Conservation (phyloP, 2,329 filamentous ascomycete genomes). For the Teratosphaeriaceae sp. region DNA sequence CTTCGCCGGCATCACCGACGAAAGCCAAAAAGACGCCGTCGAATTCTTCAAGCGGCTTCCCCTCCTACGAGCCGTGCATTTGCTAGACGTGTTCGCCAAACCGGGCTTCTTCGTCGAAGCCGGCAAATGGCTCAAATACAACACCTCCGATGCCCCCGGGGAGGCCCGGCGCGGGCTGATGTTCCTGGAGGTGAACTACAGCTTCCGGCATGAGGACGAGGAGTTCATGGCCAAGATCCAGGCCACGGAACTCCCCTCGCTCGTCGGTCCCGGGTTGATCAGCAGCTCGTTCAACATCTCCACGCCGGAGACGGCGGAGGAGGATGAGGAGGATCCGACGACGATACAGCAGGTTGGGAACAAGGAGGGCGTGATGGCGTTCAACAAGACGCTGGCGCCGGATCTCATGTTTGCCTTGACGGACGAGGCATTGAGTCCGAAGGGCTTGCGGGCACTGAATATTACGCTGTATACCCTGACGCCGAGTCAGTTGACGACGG, state of each 20-base stretch:
- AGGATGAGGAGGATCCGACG: conserved; percentile 27
- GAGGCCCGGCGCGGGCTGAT: conserved; percentile 30
- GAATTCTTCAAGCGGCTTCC: conserved; percentile 34
- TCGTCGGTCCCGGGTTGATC: conserved; percentile 34
- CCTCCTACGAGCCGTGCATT: conserved; percentile 36
- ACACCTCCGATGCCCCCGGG: conserved; percentile 21
- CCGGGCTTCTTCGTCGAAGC: conserved; percentile 34
- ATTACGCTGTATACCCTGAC: conserved; percentile 37
- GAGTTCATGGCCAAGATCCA: conserved; percentile 37
- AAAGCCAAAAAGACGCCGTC: conserved; percentile 35
- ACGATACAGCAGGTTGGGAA: conserved; percentile 22
- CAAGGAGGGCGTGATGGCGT: conserved; percentile 31
- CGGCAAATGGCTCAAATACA: conserved; percentile 25
- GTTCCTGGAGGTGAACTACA: conserved; percentile 43
- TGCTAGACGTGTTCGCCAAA: conserved; percentile 42
- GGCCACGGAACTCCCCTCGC: conserved; percentile 28
- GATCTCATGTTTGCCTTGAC: conserved; percentile 29
- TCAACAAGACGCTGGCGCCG: conserved; percentile 26
- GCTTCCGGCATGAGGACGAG: conserved; percentile 39
- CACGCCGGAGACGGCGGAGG: conserved; percentile 28
- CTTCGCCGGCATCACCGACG: conserved; percentile 37
- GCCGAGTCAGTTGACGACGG: conserved; percentile 26
- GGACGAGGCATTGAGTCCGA: conserved; percentile 27
- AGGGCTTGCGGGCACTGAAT: conserved; percentile 32
- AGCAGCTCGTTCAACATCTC: conserved; percentile 33